Evolutionary conservation across 148 eudicot genomes (phyloP).

Genomic region (Nyssa sinensis): DNA sequence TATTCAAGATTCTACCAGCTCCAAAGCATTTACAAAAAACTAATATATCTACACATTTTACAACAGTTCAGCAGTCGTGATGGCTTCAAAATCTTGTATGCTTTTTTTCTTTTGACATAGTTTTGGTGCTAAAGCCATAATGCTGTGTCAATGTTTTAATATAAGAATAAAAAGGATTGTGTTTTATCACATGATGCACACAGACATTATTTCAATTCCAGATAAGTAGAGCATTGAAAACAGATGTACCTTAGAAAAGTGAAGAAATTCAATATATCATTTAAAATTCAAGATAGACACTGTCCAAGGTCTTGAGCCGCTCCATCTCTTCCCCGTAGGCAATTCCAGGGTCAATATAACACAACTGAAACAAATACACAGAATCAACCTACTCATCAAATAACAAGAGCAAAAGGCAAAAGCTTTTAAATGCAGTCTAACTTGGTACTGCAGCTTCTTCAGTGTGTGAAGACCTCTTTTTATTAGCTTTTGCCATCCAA

Average conservation of each 20-base stretch:
- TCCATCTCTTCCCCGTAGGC: slow-evolving; percentile 65
- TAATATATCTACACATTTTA: neutral
- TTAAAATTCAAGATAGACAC: slow-evolving; percentile 47
- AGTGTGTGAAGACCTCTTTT: slow-evolving; percentile 93
- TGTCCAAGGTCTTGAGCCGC: slow-evolving; percentile 62
- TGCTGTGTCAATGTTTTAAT: neutral
- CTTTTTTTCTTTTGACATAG: neutral
- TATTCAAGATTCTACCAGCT: slow-evolving; percentile 37
- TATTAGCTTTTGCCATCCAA: slow-evolving; percentile 79
- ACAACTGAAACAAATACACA: slow-evolving; percentile 47
- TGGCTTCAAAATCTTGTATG: neutral
- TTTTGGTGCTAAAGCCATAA: neutral
- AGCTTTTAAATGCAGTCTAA: slow-evolving; percentile 14
- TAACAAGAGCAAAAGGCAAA: slow-evolving; percentile 3
- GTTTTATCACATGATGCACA: neutral
- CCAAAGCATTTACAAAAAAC: slow-evolving; percentile 24
- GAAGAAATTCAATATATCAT: neutral
- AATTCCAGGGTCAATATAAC: slow-evolving; percentile 86
- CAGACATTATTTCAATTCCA: neutral
- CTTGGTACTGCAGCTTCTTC: slow-evolving; percentile 90
- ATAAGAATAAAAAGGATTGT: neutral
- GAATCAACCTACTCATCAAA: slow-evolving; percentile 15
- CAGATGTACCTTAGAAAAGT: slow-evolving; percentile 8
- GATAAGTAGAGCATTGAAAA: neutral
- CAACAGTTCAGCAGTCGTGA: neutral